Evolutionary conservation across 106 monocot genomes (phyloP).

Genomic region (Dendrobium chrysotoxum): DNA sequence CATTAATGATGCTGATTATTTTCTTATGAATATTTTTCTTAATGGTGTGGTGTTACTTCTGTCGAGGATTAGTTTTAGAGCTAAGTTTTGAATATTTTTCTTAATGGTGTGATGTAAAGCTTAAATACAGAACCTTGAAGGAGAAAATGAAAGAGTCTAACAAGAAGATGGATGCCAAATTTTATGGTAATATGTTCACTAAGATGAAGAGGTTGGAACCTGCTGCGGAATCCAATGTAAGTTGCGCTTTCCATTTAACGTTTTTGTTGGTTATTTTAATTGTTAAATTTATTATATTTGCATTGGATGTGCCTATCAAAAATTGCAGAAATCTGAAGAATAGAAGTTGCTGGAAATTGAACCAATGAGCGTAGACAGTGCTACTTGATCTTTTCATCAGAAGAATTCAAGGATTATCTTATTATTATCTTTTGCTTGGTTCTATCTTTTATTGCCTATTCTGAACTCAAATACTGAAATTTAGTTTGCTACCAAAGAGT

Average conservation of each 20-base stretch:
- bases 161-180: slow-evolving; percentile 73
- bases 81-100: no score
- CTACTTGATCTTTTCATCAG: slow-evolving; percentile 26
- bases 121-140: slow-evolving; percentile 79
- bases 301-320: background rate
- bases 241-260: background rate
- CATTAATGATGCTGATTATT: no score
- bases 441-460: no score
- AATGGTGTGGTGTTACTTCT: no score
- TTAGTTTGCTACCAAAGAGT: no score
- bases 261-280: background rate
- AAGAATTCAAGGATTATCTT: no score
- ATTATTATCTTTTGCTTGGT: no score
- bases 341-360: slow-evolving; percentile 18
- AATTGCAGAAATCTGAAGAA: slow-evolving; percentile 20
- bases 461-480: no score
- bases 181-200: slow-evolving; percentile 90
- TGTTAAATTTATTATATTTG: no score
- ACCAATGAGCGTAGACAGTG: slow-evolving; percentile 39
- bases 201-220: slow-evolving; percentile 52
- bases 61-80: no score
- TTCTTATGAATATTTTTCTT: no score
- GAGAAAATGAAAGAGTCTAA: slow-evolving; percentile 86
- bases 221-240: slow-evolving; percentile 24
- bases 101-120: slow-evolving; percentile 56